phyloP scores from a whole-genome alignment of 257 asterid genomes.

The Cruciata laevipes region DNA sequence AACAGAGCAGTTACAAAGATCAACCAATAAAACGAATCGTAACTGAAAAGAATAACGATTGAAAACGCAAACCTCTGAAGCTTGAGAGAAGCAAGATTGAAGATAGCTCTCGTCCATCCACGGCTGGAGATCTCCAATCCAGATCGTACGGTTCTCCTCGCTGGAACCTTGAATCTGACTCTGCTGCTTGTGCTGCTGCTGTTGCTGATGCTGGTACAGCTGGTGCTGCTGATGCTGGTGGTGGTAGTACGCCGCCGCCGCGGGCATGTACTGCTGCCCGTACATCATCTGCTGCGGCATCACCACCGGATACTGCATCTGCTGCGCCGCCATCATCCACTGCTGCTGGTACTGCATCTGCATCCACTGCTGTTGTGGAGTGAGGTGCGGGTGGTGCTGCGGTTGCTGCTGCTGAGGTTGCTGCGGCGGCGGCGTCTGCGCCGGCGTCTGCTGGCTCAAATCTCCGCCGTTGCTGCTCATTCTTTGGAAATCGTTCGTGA shows the following conservation, averaged over 20 bases:
- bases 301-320: conserved; percentile 88
- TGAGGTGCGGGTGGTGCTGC: conserved; percentile 39
- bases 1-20: background rate
- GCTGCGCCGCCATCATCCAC: conserved; percentile 90
- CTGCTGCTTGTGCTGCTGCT: conserved; percentile 35
- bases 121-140: conserved; percentile 98
- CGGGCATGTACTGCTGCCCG: conserved; percentile 73
- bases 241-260: conserved; percentile 73
- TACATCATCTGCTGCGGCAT: conserved; percentile 87
- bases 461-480: conserved; percentile 85
- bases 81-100: conserved; percentile 60
- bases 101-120: conserved; percentile 98
- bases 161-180: conserved; percentile 59
- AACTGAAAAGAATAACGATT: background rate
- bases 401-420: conserved; percentile 38
- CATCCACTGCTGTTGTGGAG: conserved; percentile 43
- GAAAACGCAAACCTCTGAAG: conserved; percentile 58
- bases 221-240: conserved; percentile 55
- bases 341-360: conserved; percentile 41
- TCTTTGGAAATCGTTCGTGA: background rate
- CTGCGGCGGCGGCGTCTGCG: conserved; percentile 37
- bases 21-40: background rate
- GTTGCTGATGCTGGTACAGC: conserved; percentile 27
- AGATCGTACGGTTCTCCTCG: conserved; percentile 86
- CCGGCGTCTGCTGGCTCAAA: conserved; percentile 55